A percentile compares a stretch with the other conserved stretches of the same genome.
These are phyloP conservation scores for Cinnamomum chago DNA, from an alignment of 164 flowering plant genomes.

Conservation along the genomic window DNA sequence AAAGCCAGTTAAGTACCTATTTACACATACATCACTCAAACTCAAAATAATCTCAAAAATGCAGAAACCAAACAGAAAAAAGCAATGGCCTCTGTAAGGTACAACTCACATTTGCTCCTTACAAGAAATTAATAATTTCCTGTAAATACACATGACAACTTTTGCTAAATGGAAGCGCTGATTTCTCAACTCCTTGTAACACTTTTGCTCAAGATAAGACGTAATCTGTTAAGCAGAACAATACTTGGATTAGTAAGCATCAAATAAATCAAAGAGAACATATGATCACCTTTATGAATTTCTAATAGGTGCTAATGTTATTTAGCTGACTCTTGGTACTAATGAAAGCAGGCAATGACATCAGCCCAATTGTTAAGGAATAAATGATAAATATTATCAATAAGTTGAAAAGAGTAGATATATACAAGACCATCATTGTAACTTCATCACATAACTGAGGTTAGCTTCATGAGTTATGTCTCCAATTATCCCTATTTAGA, in stretches of 20 bases:
- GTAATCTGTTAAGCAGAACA: slow-evolving; percentile 51
- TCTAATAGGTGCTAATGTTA: too few species aligned
- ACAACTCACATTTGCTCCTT: slow-evolving; percentile 86
- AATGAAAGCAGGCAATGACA: too few species aligned
- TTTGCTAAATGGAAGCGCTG: slow-evolving; percentile 67
- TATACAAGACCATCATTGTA: too few species aligned
- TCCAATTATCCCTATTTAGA: too few species aligned
- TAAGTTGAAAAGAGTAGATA: too few species aligned
- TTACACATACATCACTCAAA: not conserved
- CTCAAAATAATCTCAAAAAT: not conserved
- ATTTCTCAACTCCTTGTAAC: slow-evolving; percentile 76
- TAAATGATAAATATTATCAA: too few species aligned
- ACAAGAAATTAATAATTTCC: slow-evolving; percentile 64
- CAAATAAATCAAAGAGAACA: not conserved
- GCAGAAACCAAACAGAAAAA: not conserved
- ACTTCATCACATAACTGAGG: too few species aligned
- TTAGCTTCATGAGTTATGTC: too few species aligned
- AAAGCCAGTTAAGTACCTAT: too few species aligned
- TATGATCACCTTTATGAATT: too few species aligned
- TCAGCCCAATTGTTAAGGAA: too few species aligned
- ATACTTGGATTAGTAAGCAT: not conserved
- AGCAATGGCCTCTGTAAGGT: not conserved
- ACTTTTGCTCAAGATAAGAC: slow-evolving; percentile 60
- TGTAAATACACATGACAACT: slow-evolving; percentile 65
- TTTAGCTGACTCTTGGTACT: too few species aligned